Evolutionary conservation across 345 rosid genomes (phyloP), one percentile per base, ranked within the genome.

Genomic region (Zanthoxylum bungeanum): DNA sequence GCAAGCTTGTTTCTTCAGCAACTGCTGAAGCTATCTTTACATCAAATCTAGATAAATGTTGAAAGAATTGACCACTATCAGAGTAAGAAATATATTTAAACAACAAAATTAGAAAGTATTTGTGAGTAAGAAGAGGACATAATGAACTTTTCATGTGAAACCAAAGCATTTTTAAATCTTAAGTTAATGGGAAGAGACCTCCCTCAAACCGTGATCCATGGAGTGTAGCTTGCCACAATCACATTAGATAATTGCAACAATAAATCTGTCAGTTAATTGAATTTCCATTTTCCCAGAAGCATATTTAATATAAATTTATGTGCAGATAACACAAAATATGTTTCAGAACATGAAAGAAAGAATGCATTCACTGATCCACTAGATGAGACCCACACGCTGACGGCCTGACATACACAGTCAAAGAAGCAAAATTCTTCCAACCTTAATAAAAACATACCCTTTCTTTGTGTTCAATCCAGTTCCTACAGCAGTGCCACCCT

Each of bases 401-500:
- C n/a, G n/a, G 33, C 37, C n/a, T n/a, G n/a, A 53, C 36, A 24
- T 7, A 66, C 64, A 17, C 36, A 47, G 33, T 64, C 30, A 34
- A 27, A 5, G 11, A 33, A 42, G 24, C 70, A 65, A 70, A 57
- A 69, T 5, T 24, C 36, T 46, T 63, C 22, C 70, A 51, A 40
- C 24, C 40, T 34, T 52, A 58, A 47, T 70, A 69, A 73, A 70
- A 59, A 63, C 85, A 66, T 84, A 95, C 99, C 99, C 98, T 82
- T 81, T 95, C 85, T 86, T 95, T 44, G 98, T 92, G 85, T 95
- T 95, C 77, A 95, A 78, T 80, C 98, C 99, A 24, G 99, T 95
- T 51, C 99, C 99, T 36, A 95, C 99, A 58, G 99, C 99, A 79
- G 99, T 95, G 75, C 98, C 98, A 77, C 99, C 99, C 79, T 95